Evolutionary conservation across 2,329 filamentous ascomycete species (phyloP), one percentile per base, ranked within the genome.

Genomic region (Aspergillus pseudoterreus): DNA sequence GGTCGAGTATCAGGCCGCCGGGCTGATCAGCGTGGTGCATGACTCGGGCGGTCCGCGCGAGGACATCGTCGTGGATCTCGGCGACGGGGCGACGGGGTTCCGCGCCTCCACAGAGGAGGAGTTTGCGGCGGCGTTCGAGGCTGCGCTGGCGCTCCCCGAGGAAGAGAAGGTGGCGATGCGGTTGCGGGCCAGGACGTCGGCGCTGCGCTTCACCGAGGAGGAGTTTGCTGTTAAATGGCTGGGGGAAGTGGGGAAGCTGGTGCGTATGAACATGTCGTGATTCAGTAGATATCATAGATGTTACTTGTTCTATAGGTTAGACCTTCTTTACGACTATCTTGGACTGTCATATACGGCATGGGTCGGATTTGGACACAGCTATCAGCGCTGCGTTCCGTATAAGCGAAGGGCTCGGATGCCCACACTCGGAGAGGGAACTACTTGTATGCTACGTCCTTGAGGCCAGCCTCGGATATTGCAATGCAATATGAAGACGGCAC

Each of bases 1-100:
- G 14, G 94, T 99, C 38, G 94, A 99, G 76, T 99, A 97, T 67
- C 92, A 97, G 68, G 94, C 94, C 4, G 94, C 94, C 0, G 94
- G 94, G 1, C 77, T 99, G 52, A 91, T 99, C 51, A 85, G 87
- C 4, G 92, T 99, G 0, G 94, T 97, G 8, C 94, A 99, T 64
- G 80, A 96, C 70, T 94, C 88, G 46, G 94, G 92, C 8, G 94
- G 94, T 0, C 94, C 94, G 2, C 96, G 94, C 72, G 73, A 90
- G 56, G 94, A 99, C 67, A 99, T 99, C 59, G 92, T 97, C 14
- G 82, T 90, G 9, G 80, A 88, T 10, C 76, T 94, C 33, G 85
- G 94, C 57, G 90, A 88, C 4, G 75, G 86, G 57, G 84, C 87
- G 10, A 96, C 66, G 82, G 92, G 94, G 4, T 97, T 92, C 75